Evolutionary conservation across 257 asterid species (phyloP), one percentile per base, ranked within the genome.

Genomic region (Capsicum chinense): DNA sequence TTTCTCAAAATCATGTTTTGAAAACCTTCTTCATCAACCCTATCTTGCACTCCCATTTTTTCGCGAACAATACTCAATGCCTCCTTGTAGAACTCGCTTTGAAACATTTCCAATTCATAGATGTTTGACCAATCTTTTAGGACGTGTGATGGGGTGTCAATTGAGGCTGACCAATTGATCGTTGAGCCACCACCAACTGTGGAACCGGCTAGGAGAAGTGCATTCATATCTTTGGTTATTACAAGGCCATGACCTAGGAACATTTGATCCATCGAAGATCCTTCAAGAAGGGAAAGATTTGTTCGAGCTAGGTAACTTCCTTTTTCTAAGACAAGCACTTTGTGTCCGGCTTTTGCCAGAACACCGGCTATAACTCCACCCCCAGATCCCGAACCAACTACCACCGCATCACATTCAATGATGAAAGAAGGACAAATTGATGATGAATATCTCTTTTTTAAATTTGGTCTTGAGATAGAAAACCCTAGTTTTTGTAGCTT

Each of bases 131-230:
- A 95, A 9, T 95, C 98, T 60, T 84, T 90, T 0, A 83, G 76
- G 0, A 95, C 97, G 33, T 95, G 96, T 0, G 83, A 83, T 3
- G 98, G 99, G 0, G 99, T 95, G 19, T 86, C 78, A 58, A 95
- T 88, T 1, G 99, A 93, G 21, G 98, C 97, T 0, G 97, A 92
- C 99, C 99, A 95, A 68, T 95, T 95, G n/a, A 95, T 81, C 5
- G 98, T 85, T 0, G 99, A 94, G 68, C 99, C 99, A 0, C 99
- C 99, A 0, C 98, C 99, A 3, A 95, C 95, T 0, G 98, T 95
- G 2, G 99, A 91, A 48, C 98, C 99, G 0, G 99, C 97, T 7
- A 95, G 94, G 81, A 93, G 3, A 11, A 93, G 9, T 26, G 93
- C 56, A 37, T 90, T 94, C 93, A 94, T 86, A 3, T 87, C 84